phyloP scores from a whole-genome alignment of 1,284 basidiomycete species.

The Microbotryum scabiosae region DNA sequence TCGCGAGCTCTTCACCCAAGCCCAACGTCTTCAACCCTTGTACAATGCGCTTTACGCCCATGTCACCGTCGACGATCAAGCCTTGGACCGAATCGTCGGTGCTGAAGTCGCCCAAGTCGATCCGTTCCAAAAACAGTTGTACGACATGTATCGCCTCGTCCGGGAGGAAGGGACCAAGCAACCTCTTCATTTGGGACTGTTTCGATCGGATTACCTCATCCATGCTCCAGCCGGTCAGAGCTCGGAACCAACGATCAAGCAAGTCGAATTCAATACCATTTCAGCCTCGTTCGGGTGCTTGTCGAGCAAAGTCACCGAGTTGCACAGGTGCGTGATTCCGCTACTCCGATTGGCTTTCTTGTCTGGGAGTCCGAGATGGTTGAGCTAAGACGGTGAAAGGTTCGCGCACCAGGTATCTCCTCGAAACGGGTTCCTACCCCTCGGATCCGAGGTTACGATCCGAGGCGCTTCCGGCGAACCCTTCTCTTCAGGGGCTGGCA shows the following conservation, averaged over 20 bases:
- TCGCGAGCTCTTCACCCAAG: slow-evolving; percentile 58
- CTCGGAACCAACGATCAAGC: slow-evolving; percentile 54
- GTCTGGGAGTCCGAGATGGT: background rate
- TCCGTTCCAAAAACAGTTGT: slow-evolving; percentile 74
- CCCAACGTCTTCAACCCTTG: slow-evolving; percentile 57
- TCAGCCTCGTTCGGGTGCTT: slow-evolving; percentile 82
- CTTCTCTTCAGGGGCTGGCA: slow-evolving; percentile 61
- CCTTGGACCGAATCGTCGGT: slow-evolving; percentile 76
- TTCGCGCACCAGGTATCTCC: slow-evolving; percentile 52
- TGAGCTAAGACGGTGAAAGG: background rate
- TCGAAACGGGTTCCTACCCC: slow-evolving; percentile 58
- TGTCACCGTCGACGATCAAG: slow-evolving; percentile 68
- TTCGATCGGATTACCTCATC: slow-evolving; percentile 91
- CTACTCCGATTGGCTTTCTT: background rate
- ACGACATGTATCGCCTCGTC: slow-evolving; percentile 72
- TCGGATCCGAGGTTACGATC: slow-evolving; percentile 50
- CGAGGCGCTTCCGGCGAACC: slow-evolving; percentile 63
- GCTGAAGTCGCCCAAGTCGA: slow-evolving; percentile 73
- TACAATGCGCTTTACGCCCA: slow-evolving; percentile 83
- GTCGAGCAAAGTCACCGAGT: slow-evolving; percentile 59
- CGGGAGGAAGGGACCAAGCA: slow-evolving; percentile 53
- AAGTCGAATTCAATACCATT: slow-evolving; percentile 98
- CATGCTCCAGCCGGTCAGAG: slow-evolving; percentile 48
- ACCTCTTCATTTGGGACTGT: slow-evolving; percentile 81
- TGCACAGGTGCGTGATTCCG: slow-evolving; percentile 59